Evolutionary conservation across 169 alveolate genomes (phyloP).

Genomic region (Plasmodium fragile): DNA sequence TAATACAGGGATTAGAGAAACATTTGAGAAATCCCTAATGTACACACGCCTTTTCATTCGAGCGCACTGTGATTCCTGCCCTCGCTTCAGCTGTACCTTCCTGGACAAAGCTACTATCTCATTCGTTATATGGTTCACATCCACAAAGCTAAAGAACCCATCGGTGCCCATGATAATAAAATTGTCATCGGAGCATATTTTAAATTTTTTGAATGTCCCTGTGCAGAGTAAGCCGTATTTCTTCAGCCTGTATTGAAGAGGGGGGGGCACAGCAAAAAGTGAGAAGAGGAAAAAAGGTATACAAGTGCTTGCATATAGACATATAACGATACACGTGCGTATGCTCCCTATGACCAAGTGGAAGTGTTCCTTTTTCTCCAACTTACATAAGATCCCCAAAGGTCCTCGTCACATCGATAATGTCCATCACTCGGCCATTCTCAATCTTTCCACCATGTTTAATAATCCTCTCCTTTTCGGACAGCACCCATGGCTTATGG

Average conservation of each 20-base stretch:
- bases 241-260: conserved; percentile 78
- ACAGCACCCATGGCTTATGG: conserved; percentile 96
- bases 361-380: neutral
- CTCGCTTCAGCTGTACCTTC: conserved; percentile 34
- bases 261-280: neutral
- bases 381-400: conserved; percentile 97
- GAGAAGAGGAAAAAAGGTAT: neutral
- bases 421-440: conserved; percentile 96
- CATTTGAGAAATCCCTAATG: neutral
- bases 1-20: neutral
- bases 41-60: neutral
- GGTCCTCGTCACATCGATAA: conserved; percentile 95
- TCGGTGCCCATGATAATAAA: conserved; percentile 97
- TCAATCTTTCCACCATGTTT: conserved; percentile 96
- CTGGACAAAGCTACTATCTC: conserved; percentile 50
- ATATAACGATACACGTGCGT: conserved; percentile 18
- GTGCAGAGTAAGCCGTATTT: conserved; percentile 86
- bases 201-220: conserved; percentile 84
- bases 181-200: conserved; percentile 87
- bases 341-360: conserved; percentile 19
- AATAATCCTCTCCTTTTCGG: conserved; percentile 94
- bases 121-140: conserved; percentile 49
- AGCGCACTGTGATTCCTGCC: neutral
- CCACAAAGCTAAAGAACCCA: conserved; percentile 95
- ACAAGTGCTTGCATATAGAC: conserved; percentile 4